A percentile compares a stretch with the other conserved stretches of the same genome.
Conservation (phyloP, 1,284 basidiomycete species). For the Marasmius oreades region DNA sequence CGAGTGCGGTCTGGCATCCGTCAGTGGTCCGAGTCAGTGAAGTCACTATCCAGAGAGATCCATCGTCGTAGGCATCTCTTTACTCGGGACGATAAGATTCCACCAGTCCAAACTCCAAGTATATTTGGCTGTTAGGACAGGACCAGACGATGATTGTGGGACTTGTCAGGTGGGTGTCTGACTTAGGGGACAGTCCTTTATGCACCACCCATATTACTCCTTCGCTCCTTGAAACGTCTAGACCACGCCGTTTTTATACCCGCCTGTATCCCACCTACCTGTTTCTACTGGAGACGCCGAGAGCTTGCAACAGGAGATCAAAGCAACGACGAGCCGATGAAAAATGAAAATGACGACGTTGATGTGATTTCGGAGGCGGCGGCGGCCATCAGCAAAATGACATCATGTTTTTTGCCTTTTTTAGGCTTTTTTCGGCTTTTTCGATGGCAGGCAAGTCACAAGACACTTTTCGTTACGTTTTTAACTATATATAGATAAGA, state of each 20-base stretch:
- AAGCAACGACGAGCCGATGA: constrained; percentile 12
- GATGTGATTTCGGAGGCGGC: constrained; percentile 20
- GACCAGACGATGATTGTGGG: constrained; percentile 17
- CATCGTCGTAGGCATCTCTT: constrained; percentile 14
- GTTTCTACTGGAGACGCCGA: constrained; percentile 20
- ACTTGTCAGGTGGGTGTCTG: no score
- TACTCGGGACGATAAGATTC: constrained; percentile 19
- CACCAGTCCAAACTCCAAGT: constrained; percentile 21
- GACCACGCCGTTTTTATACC: constrained; percentile 17
- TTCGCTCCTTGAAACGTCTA: not conserved
- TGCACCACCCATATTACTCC: not conserved
- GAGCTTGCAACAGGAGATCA: constrained; percentile 12
- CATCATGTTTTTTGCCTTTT: no score
- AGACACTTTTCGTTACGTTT: no score
- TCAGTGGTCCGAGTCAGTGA: constrained; percentile 20
- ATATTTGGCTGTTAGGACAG: constrained; percentile 21
- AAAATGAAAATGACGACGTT: constrained; percentile 19
- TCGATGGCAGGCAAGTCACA: no score
- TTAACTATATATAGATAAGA: no score
- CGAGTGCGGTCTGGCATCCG: constrained; percentile 11
- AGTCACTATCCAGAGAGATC: constrained; percentile 8
- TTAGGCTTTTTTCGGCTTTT: no score
- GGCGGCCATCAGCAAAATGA: no score
- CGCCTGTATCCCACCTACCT: constrained; percentile 19
- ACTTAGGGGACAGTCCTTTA: no score